Evolutionary conservation across 345 rosid species (phyloP), one percentile per base, ranked within the genome.

Genomic region (Citrus australasica): DNA sequence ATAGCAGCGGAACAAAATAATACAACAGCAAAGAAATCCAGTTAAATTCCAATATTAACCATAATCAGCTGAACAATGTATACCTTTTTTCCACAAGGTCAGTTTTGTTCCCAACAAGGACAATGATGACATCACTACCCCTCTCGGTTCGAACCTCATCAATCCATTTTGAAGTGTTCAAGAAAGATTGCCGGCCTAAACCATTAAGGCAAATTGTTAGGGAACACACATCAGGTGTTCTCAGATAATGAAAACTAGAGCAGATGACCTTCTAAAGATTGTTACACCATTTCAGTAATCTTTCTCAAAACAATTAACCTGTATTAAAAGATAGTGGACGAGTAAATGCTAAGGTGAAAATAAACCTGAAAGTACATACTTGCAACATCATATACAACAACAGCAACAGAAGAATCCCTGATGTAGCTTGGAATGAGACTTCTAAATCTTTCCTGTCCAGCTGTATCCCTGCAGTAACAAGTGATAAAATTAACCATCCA

Each of bases 11-110:
- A 55, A 46, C 30, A 14, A 7, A 38, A 56, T 19, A 40, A 42
- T 4, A 27, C 58, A 62, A 27, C 56, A 61, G 27, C 17, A 74
- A 46, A 62, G 9, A 58, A 71, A 27, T 7, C 8, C 55, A n/a
- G 24, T 61, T 11, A 42, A 60, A 19, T 61, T 46, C 27, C 19
- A 55, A 67, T 17, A 7, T 42, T 8, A 62, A 61, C 24, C 35
- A 74, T 74, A 40, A 9, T 61, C 28, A 17, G 70, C 55, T 37
- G 72, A 61, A 68, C 65, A 40, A 64, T 32, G 35, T 24, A 60
- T 78, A 90, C 97, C 96, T 93, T 87, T 93, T 93, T 69, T 93
- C 97, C 68, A 93, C 96, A 55, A 93, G 97, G 76, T 93, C 97
- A 4, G 97, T 93, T 85, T 93, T 93, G 84, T 93, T 93, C 42